Percentiles rank a stretch among this genome's conserved stretches.
Evolutionary conservation across 805 yeast genomes (phyloP).

Genomic region (Nakazawaea sp.): DNA sequence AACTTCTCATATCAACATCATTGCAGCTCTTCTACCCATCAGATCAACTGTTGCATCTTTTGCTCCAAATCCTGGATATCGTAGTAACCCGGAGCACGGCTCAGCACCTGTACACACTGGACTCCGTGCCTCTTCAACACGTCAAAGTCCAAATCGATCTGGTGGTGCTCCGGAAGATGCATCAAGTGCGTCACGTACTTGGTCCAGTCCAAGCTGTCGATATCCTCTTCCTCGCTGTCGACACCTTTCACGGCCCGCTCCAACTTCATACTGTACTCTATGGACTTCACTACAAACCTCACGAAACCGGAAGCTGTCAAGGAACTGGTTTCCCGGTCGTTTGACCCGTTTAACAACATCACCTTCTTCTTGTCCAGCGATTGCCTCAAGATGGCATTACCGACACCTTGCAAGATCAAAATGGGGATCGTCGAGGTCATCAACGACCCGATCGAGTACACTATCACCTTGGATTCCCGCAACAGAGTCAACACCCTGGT

Average conservation of each 20-base stretch:
- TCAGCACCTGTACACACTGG: slow-evolving; percentile 33
- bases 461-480: slow-evolving; percentile 42
- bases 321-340: slow-evolving; percentile 75
- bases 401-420: slow-evolving; percentile 65
- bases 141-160: slow-evolving; percentile 41
- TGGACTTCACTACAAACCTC: slow-evolving; percentile 45
- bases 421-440: slow-evolving; percentile 87
- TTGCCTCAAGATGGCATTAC: slow-evolving; percentile 41
- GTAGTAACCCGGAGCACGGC: slow-evolving; percentile 22
- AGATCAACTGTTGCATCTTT: slow-evolving; percentile 17
- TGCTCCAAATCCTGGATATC: slow-evolving; percentile 34
- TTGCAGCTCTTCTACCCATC: too few species aligned
- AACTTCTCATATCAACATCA: too few species aligned
- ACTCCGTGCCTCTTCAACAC: slow-evolving; percentile 36
- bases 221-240: slow-evolving; percentile 3
- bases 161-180: slow-evolving; percentile 39
- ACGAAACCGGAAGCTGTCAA: slow-evolving; percentile 57
- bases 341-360: slow-evolving; percentile 63
- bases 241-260: slow-evolving; percentile 13
- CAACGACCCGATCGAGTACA: slow-evolving; percentile 81
- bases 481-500: slow-evolving; percentile 49
- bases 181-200: slow-evolving; percentile 59
- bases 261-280: slow-evolving; percentile 40
- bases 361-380: slow-evolving; percentile 36
- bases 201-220: slow-evolving; percentile 25